Evolutionary conservation across 139 green algal genomes (phyloP), one percentile per base, ranked within the genome.

Genomic region (Micractinium conductrix): DNA sequence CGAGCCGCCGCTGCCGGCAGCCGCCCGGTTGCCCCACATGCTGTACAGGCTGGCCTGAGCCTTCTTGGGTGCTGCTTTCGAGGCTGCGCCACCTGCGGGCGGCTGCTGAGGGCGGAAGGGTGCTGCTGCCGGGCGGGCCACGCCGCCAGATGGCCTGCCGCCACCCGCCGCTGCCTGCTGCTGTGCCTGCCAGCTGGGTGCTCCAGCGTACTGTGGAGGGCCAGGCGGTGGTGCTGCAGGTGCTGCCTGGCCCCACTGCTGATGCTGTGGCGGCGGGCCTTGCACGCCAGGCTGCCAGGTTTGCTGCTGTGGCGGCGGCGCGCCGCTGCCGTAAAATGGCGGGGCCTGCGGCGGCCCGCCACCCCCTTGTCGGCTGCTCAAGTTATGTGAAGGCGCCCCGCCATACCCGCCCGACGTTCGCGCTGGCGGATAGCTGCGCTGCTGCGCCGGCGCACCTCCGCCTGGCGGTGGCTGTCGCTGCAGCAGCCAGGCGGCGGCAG

Each of bases 1-100:
- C n/a, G n/a, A n/a, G n/a, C n/a, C n/a, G 55, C 60, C 40, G 4
- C 42, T 38, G 1, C 10, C 55, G 24, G 30, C 62, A 19, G 26
- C 42, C 4, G 78, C 63, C 14, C 43, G 42, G 42, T 30, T 84
- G 42, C n/a, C 69, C 78, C 78, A 84, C 22, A 84, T 67, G 60
- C 55, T 74, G 62, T 84, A 84, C 43, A 84, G 62, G 60, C 62
- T 84, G 63, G 78, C 78, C 62, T 84, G 78, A 33, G 68, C 74
- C 30, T 83, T 83, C 26, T 55, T 72, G 17, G 16, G 26, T 28
- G 37, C 38, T 83, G 76, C 42, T n/a, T n/a, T n/a, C n/a, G n/a
- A n/a, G 6, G 38, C 76, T 43, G 37, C 28, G 33, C 10, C 48
- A 33, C 16, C 48, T 24, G 40, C 40, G 22, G 70, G 40, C 10